Conservation (phyloP, 495 filamentous ascomycete genomes). For the Penicillium daleae region DNA sequence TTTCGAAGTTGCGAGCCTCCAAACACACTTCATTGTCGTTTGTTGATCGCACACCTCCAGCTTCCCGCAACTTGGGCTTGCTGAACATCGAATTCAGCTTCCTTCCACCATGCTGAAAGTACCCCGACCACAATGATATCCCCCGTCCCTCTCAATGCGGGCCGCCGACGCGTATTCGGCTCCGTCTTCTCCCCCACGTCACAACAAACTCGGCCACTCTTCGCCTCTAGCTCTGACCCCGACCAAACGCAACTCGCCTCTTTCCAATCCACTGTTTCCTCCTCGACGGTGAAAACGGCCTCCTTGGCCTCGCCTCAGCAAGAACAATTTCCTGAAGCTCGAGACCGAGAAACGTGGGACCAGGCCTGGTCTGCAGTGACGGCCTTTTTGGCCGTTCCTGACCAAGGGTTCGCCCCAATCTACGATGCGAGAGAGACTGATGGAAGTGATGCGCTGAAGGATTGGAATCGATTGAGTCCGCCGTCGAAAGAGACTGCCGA, state of each 20-base stretch:
- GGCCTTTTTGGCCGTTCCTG: conserved; percentile 60
- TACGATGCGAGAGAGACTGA: conserved; percentile 28
- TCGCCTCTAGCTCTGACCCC: conserved; percentile 13
- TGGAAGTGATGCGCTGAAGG: conserved; percentile 34
- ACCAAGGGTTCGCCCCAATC: conserved; percentile 34
- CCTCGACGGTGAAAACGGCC: conserved; percentile 26
- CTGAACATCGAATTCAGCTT: not conserved
- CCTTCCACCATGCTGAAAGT: conserved; percentile 19
- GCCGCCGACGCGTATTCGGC: conserved; percentile 50
- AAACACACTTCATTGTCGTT: conserved; percentile 6
- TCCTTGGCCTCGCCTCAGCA: conserved; percentile 17
- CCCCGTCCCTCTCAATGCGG: conserved; percentile 35
- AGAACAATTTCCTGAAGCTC: conserved; percentile 8
- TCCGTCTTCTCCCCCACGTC: conserved; percentile 57
- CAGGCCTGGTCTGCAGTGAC: conserved; percentile 72
- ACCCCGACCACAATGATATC: conserved; percentile 28
- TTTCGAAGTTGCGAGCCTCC: not conserved
- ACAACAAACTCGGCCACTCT: conserved; percentile 30
- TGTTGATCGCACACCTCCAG: not conserved
- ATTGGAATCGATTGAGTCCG: conserved; percentile 37
- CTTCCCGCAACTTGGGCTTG: conserved; percentile 1
- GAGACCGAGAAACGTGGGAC: conserved; percentile 65
- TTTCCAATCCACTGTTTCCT: conserved; percentile 24
- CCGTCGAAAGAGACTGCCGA: conserved; percentile 40
- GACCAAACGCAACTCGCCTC: conserved; percentile 24